Evolutionary conservation across 495 filamentous ascomycete species (phyloP).

Genomic region (Podospora pseudopauciseta): DNA sequence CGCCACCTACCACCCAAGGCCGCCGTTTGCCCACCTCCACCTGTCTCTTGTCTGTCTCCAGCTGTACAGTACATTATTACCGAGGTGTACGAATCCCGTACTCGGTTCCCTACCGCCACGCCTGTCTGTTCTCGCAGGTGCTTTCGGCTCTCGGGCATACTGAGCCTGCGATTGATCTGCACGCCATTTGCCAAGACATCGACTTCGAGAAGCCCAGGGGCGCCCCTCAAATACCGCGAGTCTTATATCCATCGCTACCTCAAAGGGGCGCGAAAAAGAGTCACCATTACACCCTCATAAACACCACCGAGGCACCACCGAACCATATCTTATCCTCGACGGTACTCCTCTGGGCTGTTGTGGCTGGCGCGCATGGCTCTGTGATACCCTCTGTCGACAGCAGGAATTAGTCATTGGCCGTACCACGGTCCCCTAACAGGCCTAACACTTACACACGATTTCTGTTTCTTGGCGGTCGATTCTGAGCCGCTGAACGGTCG

Average conservation of each 20-base stretch:
- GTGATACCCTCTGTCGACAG: neutral
- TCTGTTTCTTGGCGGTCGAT: neutral
- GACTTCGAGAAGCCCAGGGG: constrained; percentile 2
- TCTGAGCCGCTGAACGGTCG: constrained; percentile 8
- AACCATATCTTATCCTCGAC: neutral
- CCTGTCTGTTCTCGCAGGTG: neutral
- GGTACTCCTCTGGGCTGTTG: neutral
- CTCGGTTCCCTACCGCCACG: constrained; percentile 1
- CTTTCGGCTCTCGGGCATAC: neutral
- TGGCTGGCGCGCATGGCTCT: neutral
- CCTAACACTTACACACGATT: constrained; percentile 17
- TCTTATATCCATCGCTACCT: neutral
- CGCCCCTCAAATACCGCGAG: constrained; percentile 2
- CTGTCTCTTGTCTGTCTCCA: too few relatives aligned
- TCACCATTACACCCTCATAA: neutral
- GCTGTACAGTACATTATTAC: neutral
- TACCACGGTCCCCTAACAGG: constrained; percentile 4
- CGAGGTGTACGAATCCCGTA: neutral
- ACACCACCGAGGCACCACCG: neutral
- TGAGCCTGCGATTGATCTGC: constrained; percentile 4
- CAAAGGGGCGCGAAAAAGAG: neutral
- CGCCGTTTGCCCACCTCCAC: too few relatives aligned
- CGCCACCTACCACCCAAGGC: neutral
- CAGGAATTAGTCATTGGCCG: constrained; percentile 15
- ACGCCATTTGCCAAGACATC: constrained; percentile 11